Evolutionary conservation across 2,329 filamentous ascomycete species (phyloP).

Genomic region (Fusarium oxysporum): DNA sequence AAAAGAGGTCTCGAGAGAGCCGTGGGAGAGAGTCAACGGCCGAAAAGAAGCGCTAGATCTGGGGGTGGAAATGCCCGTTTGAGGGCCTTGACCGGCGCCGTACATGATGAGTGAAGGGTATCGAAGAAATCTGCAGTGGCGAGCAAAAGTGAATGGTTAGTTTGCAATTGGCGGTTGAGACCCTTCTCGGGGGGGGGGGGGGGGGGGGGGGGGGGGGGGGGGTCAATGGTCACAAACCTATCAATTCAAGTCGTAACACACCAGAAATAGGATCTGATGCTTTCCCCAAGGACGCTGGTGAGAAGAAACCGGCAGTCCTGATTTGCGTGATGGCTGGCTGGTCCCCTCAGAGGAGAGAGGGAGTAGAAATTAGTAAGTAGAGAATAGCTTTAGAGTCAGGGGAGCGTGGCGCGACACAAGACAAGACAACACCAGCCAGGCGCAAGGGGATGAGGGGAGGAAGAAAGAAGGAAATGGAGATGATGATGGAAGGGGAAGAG

Average conservation of each 20-base stretch:
- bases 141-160: constrained; percentile 31
- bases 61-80: constrained; percentile 97
- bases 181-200: neutral
- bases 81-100: constrained; percentile 82
- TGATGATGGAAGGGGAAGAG: constrained; percentile 32
- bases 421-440: constrained; percentile 46
- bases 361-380: constrained; percentile 45
- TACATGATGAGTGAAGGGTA: constrained; percentile 76
- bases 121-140: constrained; percentile 51
- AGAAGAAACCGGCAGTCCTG: constrained; percentile 41
- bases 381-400: constrained; percentile 40
- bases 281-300: constrained; percentile 44
- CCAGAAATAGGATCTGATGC: constrained; percentile 37
- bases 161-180: neutral
- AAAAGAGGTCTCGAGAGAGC: constrained; percentile 95
- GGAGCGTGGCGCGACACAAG: constrained; percentile 40
- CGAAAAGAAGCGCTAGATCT: constrained; percentile 93
- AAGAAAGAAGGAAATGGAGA: constrained; percentile 33
- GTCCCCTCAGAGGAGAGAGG: constrained; percentile 42
- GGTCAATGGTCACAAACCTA: constrained; percentile 46
- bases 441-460: constrained; percentile 34
- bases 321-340: constrained; percentile 44
- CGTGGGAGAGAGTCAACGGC: constrained; percentile 89
- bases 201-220: too few species aligned
- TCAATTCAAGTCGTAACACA: constrained; percentile 47